phyloP scores from a whole-genome alignment of 805 yeast species.

The Wickerhamomyces alni region DNA sequence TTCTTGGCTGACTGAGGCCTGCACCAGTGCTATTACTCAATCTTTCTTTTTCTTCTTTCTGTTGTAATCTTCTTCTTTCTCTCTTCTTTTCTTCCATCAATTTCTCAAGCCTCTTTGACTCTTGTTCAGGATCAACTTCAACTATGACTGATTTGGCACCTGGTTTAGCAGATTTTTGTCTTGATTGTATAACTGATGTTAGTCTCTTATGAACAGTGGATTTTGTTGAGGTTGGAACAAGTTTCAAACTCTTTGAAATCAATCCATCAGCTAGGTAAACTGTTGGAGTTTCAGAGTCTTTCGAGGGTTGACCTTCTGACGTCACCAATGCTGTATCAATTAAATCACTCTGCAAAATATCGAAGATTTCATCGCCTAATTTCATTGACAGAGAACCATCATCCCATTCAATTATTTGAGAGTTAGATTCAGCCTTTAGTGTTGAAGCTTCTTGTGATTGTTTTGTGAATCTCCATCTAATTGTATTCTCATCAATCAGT shows the following conservation, averaged over 20 bases:
- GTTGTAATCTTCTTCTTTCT: constrained; percentile 58
- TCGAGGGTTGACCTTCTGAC: constrained; percentile 25
- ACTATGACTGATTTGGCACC: constrained; percentile 35
- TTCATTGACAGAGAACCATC: constrained; percentile 87
- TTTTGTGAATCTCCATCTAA: constrained; percentile 90
- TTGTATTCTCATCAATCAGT: constrained; percentile 71
- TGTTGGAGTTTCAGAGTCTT: constrained; percentile 2
- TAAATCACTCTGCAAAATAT: constrained; percentile 57
- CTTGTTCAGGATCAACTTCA: constrained; percentile 61
- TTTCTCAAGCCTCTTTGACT: constrained; percentile 61
- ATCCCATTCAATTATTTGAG: constrained; percentile 89
- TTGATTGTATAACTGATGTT: constrained; percentile 55
- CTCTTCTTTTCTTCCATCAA: constrained; percentile 57
- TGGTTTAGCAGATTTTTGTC: constrained; percentile 24
- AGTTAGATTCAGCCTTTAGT: constrained; percentile 78
- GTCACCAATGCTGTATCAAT: constrained; percentile 68
- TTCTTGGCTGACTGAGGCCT: constrained; percentile 2
- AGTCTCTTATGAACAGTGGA: constrained; percentile 78
- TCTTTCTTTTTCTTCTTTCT: constrained; percentile 47
- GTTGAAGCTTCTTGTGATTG: constrained; percentile 33
- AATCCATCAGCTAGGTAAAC: constrained; percentile 41
- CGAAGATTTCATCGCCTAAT: constrained; percentile 83
- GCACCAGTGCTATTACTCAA: constrained; percentile 37
- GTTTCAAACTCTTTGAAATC: constrained; percentile 58
- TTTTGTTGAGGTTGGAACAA: constrained; percentile 86